Base-by-base conservation (phyloP, 2,329 filamentous ascomycete genomes). In the Domatiomyces catenatus region DNA sequence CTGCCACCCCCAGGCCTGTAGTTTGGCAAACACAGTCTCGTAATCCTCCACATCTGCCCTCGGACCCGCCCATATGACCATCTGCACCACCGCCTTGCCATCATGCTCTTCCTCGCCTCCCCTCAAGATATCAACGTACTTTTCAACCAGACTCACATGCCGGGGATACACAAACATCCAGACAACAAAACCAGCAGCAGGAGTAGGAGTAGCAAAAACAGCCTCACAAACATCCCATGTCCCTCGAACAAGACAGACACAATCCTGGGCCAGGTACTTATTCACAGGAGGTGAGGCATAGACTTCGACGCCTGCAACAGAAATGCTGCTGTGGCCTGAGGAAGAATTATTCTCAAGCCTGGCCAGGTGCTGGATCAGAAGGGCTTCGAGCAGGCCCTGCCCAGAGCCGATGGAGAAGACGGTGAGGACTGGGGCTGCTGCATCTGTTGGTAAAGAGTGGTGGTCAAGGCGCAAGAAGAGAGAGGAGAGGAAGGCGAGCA, bases 101-200 rank as follows among this genome's bases (percentile, higher is more conserved):
- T n/a, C n/a, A n/a, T n/a, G n/a, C 32, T 39, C 10, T 4, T 12
- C 32, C 32, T 39, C 15, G 32, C 32, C 10, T 12, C 15, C 15
- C 2, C 10, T 39, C 32, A 39, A 39, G 5, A 15, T 39, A 2
- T 66, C 57, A 24, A 76, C 44, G 53, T 77, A 77, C 50, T 64
- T 64, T 2, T 54, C 54, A 10, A 77, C 54, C 8, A 77, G 59
- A 2, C 60, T 66, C 2, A 71, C 65, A n/a, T 71, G 63, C 12
- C 73, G 68, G 1, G 75, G 75, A 56, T 77, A 77, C 22, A 76
- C 70, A 61, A 77, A 76, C 52, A 77, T 61, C 69, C 74, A 71
- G n/a, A 63, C 64, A 1, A 56, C 52, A 7, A 71, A 71, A 24
- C 3, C 22, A 24, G 22, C 22, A 24, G 22, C 6, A 24, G 22